phyloP scores from a whole-genome alignment of 1,139 yeast species.

The Yamadazyma sp. region DNA sequence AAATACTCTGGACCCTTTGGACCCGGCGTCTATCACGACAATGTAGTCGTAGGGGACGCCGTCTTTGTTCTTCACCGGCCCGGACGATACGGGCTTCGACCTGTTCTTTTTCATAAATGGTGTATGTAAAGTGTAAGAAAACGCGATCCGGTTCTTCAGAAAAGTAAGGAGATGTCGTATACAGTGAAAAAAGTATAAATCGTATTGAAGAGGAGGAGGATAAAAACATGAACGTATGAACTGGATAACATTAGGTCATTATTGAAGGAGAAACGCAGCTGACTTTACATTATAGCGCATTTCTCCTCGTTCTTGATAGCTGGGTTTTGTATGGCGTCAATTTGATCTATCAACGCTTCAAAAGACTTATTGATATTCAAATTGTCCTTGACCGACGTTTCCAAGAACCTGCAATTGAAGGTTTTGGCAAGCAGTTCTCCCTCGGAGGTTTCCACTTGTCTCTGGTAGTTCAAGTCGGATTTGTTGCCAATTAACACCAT shows the following conservation, averaged over 20 bases:
- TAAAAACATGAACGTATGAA: too few relatives aligned
- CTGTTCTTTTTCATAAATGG: neutral
- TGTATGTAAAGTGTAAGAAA: neutral
- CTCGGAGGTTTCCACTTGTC: conserved; percentile 66
- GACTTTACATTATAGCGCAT: conserved; percentile 25
- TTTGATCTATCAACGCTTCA: conserved; percentile 65
- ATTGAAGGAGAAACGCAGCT: neutral
- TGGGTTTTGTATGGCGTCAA: conserved; percentile 63
- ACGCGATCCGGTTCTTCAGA: neutral
- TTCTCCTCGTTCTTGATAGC: conserved; percentile 34
- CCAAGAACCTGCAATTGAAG: conserved; percentile 68
- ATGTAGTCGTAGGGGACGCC: conserved; percentile 64
- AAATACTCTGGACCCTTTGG: conserved; percentile 75
- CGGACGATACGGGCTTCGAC: conserved; percentile 10
- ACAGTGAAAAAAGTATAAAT: too few relatives aligned
- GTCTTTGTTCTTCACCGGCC: conserved; percentile 33
- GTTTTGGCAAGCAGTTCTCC: conserved; percentile 64
- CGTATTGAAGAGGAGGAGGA: too few relatives aligned
- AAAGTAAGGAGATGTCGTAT: neutral
- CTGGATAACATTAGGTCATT: neutral
- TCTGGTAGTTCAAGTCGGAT: conserved; percentile 62
- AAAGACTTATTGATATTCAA: conserved; percentile 67
- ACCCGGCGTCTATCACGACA: conserved; percentile 79
- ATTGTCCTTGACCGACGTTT: conserved; percentile 80
- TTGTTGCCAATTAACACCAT: conserved; percentile 86